Conservation (phyloP, 192 early-diverging fungal species). For the Coemansia sp. region DNA sequence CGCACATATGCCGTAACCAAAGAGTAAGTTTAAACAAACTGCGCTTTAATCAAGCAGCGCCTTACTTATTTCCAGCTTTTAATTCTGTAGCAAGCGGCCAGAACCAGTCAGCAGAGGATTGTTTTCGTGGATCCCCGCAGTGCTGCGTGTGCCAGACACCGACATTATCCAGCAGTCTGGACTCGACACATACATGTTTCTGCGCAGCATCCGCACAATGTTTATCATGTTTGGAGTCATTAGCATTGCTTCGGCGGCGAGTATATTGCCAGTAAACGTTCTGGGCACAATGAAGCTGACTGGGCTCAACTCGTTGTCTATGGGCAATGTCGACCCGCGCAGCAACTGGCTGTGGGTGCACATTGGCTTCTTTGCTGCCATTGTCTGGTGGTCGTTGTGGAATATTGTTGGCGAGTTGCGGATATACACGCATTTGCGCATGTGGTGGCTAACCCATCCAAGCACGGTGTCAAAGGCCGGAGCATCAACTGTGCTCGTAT, state of each 20-base stretch:
- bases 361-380: slow-evolving; percentile 51
- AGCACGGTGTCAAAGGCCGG: slow-evolving; percentile 51
- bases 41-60: background rate
- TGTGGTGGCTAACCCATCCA: slow-evolving; percentile 60
- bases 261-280: slow-evolving; percentile 73
- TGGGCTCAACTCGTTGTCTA: slow-evolving; percentile 65
- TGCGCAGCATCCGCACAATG: slow-evolving; percentile 69
- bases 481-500: slow-evolving; percentile 68
- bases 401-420: slow-evolving; percentile 61
- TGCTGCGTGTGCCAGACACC: slow-evolving; percentile 58
- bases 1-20: slow-evolving; percentile 64
- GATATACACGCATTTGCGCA: slow-evolving; percentile 63
- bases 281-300: slow-evolving; percentile 42
- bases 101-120: slow-evolving; percentile 54
- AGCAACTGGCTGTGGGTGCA: slow-evolving; percentile 70
- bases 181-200: slow-evolving; percentile 77
- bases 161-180: slow-evolving; percentile 61
- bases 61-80: background rate
- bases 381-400: slow-evolving; percentile 37
- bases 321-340: slow-evolving; percentile 66
- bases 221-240: slow-evolving; percentile 65
- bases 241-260: slow-evolving; percentile 56
- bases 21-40: slow-evolving; percentile 16
- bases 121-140: slow-evolving; percentile 62
- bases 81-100: slow-evolving; percentile 49